phyloP scores from a whole-genome alignment of 805 yeast species.

The Teunomyces cretensis region DNA sequence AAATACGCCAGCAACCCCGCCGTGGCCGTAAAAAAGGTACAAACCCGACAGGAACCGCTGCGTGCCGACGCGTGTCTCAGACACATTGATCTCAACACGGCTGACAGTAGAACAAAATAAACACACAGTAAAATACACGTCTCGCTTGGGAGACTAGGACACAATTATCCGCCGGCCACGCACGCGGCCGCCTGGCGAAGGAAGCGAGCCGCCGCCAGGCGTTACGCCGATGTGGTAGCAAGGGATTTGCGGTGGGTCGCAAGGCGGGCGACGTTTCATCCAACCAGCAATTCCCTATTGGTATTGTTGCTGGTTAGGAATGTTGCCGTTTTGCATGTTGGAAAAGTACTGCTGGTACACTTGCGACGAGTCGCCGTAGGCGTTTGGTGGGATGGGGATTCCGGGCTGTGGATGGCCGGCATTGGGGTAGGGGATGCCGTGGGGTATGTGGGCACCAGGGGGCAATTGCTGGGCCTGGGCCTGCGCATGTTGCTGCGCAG shows the following conservation, averaged over 20 bases:
- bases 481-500: conserved; percentile 32
- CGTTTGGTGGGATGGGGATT: conserved; percentile 45
- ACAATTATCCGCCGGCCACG: background rate
- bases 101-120: background rate
- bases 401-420: conserved; percentile 40
- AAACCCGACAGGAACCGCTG: background rate
- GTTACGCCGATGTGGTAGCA: no score
- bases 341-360: conserved; percentile 66
- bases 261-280: no score
- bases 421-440: conserved; percentile 46
- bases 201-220: no score
- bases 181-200: no score
- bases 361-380: conserved; percentile 49
- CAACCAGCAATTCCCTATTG: conserved; percentile 31
- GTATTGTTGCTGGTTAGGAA: conserved; percentile 54
- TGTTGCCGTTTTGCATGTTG: conserved; percentile 49
- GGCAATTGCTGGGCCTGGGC: conserved; percentile 33
- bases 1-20: background rate
- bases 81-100: no score
- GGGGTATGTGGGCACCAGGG: conserved; percentile 42
- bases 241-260: no score
- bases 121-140: conserved; percentile 5
- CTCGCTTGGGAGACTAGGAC: background rate
- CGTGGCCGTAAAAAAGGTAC: background rate
- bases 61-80: no score